Base-by-base conservation (phyloP, 2,329 filamentous ascomycete genomes). In the Trichoderma breve region DNA sequence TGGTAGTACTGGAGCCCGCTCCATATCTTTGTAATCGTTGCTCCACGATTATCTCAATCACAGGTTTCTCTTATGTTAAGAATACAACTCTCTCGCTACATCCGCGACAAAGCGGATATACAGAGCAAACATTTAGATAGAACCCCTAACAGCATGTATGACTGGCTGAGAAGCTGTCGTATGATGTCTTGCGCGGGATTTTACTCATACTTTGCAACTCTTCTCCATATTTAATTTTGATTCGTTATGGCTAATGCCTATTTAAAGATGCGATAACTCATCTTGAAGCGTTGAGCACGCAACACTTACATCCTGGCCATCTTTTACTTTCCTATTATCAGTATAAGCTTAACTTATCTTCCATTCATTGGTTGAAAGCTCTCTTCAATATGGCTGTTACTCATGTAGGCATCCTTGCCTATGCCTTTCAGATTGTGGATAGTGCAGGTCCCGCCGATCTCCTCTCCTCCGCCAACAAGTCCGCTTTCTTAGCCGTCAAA, bases 391-490 rank as follows among this genome's bases (percentile, higher is more conserved):
- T 77, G 76, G 34, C 76, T 26, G 65, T 75, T 24, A 73, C 78
- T 30, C 76, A 78, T 6, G 65, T 80, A 70, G 79, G 78, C n/a
- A 55, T 69, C 21, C 76, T 79, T 39, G 58, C 76, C 69, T 80
- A 75, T 65, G 73, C 76, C 58, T 82, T 80, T 73, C 80, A 82
- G 70, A 71, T 77, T 18, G 75, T 82, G 21, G 80, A 82, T 34
- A 73, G 77, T 39, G 39, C 80, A 11, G 80, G 80, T 2, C 79
- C 78, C 6, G 73, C 71, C 6, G 80, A 82, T 65, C 61, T 82
- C 5, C 72, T 82, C 63, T 75, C 73, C 66, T 80, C 77, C 4
- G 74, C 74, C 3, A 74, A 62, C 65, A 79, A 77, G n/a, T 28
- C 0, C 21, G 60, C 75, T 8, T 11, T 79, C 12, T 1, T 73